These are phyloP conservation scores for Diplodia sapinea DNA, from an alignment of 2,329 filamentous ascomycete genomes.

Conservation along the genomic window DNA sequence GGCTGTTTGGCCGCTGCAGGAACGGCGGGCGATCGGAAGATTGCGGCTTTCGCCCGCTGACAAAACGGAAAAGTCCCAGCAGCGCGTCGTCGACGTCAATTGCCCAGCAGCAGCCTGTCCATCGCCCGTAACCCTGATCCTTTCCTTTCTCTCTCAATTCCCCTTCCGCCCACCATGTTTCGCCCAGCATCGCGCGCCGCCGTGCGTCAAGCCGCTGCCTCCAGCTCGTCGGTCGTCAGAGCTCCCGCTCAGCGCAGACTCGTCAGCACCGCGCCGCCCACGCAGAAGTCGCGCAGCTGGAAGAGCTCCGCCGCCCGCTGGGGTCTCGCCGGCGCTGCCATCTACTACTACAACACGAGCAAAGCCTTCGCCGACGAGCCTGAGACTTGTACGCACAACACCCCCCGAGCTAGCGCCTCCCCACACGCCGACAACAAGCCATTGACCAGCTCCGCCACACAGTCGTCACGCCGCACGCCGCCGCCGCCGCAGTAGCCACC, in stretches of 20 bases:
- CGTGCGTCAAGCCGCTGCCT: conserved; percentile 38
- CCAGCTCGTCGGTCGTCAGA: conserved; percentile 43
- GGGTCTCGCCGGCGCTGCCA: conserved; percentile 73
- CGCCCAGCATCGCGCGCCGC: conserved; percentile 56
- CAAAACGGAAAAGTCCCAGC: conserved; percentile 24
- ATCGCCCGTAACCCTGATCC: not conserved
- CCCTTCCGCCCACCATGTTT: conserved; percentile 54
- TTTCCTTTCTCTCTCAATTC: not conserved
- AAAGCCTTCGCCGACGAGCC: conserved; percentile 84
- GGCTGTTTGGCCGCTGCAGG: not conserved
- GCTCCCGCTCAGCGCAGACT: conserved; percentile 52
- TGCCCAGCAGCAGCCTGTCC: conserved; percentile 15
- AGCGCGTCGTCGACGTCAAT: conserved; percentile 19
- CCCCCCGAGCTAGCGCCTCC: not conserved
- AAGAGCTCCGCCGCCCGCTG: conserved; percentile 76
- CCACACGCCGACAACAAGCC: not conserved
- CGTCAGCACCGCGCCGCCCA: conserved; percentile 64
- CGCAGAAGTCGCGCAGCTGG: conserved; percentile 77
- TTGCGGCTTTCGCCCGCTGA: conserved; percentile 14
- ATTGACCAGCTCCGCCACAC: conserved; percentile 22
- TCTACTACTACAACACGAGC: conserved; percentile 96
- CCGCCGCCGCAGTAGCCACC: not conserved
- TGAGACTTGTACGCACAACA: conserved; percentile 57
- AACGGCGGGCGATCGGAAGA: conserved; percentile 17
- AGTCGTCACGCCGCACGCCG: conserved; percentile 48